Percentiles rank a stretch among this genome's conserved stretches.
Evolutionary conservation across 1,284 basidiomycete species (phyloP).

Genomic region (Malassezia sympodialis): DNA sequence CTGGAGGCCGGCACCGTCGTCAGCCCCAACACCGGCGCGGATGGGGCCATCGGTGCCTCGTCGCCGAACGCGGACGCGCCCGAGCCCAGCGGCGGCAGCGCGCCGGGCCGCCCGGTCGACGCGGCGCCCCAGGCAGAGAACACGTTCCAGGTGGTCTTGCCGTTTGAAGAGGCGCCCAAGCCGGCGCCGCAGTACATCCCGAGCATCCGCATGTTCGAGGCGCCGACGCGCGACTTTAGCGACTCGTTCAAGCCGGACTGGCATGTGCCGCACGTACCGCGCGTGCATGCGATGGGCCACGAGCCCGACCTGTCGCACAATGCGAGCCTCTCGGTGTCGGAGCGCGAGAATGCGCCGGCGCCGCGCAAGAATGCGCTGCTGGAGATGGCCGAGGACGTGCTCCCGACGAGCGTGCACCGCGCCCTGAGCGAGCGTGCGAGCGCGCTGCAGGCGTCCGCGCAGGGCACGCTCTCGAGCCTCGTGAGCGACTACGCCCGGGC

Average conservation of each 20-base stretch:
- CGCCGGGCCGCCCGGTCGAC: conserved; percentile 25
- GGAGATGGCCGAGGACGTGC: neutral
- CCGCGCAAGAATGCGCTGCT: neutral
- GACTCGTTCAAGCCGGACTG: conserved; percentile 4
- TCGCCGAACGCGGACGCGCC: conserved; percentile 15
- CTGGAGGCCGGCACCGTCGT: conserved; percentile 29
- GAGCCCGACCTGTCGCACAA: neutral
- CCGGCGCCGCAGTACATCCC: conserved; percentile 22
- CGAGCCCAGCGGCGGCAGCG: conserved; percentile 17
- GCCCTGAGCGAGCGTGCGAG: neutral
- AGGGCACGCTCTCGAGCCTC: neutral
- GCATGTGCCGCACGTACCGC: conserved; percentile 11
- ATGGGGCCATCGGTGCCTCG: conserved; percentile 22
- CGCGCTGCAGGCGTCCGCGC: neutral
- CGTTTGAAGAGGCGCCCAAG: conserved; percentile 20
- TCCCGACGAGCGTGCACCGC: conserved; percentile 11
- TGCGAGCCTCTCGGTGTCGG: neutral
- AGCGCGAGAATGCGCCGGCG: neutral
- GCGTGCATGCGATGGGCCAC: conserved; percentile 6
- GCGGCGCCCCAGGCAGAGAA: conserved; percentile 24
- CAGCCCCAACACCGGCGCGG: conserved; percentile 21
- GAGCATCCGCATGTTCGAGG: conserved; percentile 1
- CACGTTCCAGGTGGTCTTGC: conserved; percentile 35
- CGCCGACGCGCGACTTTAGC: conserved; percentile 4
- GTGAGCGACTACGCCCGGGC: neutral